Percentiles rank a stretch among this genome's conserved stretches.
Conservation (phyloP, 2,329 filamentous ascomycete genomes). For the Fusarium sp. region DNA sequence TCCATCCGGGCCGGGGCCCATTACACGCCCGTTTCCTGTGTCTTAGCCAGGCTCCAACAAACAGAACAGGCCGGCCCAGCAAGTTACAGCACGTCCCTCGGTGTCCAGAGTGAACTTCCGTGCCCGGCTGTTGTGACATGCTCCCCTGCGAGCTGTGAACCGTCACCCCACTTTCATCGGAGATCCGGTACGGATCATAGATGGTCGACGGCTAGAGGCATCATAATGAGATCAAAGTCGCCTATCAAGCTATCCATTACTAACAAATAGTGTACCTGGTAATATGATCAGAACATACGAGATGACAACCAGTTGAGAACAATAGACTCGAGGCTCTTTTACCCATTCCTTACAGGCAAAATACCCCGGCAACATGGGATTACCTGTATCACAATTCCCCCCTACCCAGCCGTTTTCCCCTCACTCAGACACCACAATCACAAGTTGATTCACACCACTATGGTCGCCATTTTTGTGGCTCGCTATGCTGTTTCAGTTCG, state of each 20-base stretch:
- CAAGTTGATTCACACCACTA: slow-evolving; percentile 33
- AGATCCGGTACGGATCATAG: slow-evolving; percentile 30
- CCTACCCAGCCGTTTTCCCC: slow-evolving; percentile 12
- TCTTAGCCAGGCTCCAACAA: slow-evolving; percentile 4
- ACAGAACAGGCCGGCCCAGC: neutral
- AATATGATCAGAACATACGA: neutral
- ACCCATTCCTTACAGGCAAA: neutral
- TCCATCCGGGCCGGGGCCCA: slow-evolving; percentile 11
- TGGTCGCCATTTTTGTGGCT: slow-evolving; percentile 5
- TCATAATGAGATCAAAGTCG: slow-evolving; percentile 2
- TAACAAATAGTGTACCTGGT: neutral
- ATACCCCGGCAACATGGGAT: neutral
- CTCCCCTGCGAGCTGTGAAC: slow-evolving; percentile 19
- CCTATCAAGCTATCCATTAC: neutral
- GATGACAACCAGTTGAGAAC: neutral
- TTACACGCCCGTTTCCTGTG: slow-evolving; percentile 1
- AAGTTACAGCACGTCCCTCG: neutral
- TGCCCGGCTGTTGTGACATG: slow-evolving; percentile 10
- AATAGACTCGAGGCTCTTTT: neutral
- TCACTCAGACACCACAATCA: slow-evolving; percentile 23
- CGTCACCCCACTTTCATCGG: slow-evolving; percentile 38
- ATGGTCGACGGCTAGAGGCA: slow-evolving; percentile 11
- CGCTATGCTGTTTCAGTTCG: slow-evolving; percentile 4
- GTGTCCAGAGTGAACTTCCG: neutral
- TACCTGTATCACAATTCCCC: slow-evolving; percentile 5